Evolutionary conservation across 129 eudicot species (phyloP), one percentile per base, ranked within the genome.

Genomic region (Solidago caesia): DNA sequence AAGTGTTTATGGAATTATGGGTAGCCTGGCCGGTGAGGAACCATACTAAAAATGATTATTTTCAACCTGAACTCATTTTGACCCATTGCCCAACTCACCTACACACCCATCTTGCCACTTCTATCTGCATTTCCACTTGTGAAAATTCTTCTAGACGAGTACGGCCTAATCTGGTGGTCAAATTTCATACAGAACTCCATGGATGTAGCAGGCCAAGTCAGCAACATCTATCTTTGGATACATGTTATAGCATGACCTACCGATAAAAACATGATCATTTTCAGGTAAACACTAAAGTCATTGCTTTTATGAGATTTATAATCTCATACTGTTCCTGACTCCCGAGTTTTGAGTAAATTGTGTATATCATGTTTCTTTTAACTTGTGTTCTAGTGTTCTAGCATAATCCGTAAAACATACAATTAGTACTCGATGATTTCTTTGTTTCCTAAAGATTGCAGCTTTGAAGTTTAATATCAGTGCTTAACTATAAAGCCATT

Each of bases 181-280:
- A 68, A 72, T 64, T 52, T 72, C 44, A n/a, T 79, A 33, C 82
- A 65, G 82, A 72, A 56, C 4, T 64, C 67, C 48, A 58, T 39
- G 52, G 73, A 71, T 53, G 81, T 59, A 69, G 56, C 68, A 49
- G 72, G 49, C 59, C 59, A 10, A 78, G 48, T 63, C 64, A 4
- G 67, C 41, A 71, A 61, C 73, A 71, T 64, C 73, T 72, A 55
- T 56, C 44, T 64, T 56, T 72, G 55, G 63, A 72, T 72, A 29
- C 67, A 71, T 71, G 76, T 49, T 41, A 43, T 49, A 51, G 64
- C 51, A 16, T 14, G 79, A 45, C n/a, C 67, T 26, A 43, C 73
- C 0, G 16, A 64, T 27, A n/a, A 27, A 66, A 55, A 52, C 59
- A 4, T 63, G 78, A 56, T 66, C 39, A 5, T 65, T 64, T 68